phyloP scores from a whole-genome alignment of 345 rosid species.

The Hibiscus tridactylites region DNA sequence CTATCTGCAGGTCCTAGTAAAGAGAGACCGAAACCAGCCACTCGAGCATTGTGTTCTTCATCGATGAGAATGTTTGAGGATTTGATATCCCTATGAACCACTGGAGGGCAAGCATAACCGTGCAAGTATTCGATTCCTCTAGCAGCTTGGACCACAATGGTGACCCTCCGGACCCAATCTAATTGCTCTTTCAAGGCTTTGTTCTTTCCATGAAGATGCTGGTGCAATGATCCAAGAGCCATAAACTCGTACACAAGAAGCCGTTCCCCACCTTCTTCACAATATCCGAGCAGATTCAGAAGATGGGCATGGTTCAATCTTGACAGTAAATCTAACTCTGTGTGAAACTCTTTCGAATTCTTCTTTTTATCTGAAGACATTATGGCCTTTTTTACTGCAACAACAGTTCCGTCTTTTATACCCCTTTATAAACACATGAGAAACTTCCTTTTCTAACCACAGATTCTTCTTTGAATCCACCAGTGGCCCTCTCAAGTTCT shows the following conservation, averaged over 20 bases:
- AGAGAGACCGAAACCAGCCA: conserved; percentile 93
- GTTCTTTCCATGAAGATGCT: conserved; percentile 92
- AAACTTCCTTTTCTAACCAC: conserved; percentile 91
- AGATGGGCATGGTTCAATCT: conserved; percentile 95
- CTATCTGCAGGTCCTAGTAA: conserved; percentile 80
- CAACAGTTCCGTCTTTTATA: conserved; percentile 70
- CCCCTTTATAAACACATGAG: conserved; percentile 90
- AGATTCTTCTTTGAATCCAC: conserved; percentile 87
- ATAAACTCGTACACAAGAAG: conserved; percentile 96
- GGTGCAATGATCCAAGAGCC: conserved; percentile 95
- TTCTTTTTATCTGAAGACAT: conserved; percentile 75
- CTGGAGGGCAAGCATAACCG: conserved; percentile 95
- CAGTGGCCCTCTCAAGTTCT: conserved; percentile 75
- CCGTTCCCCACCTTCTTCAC: conserved; percentile 93
- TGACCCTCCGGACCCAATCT: conserved; percentile 90
- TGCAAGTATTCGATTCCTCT: conserved; percentile 94
- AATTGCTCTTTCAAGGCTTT: conserved; percentile 59
- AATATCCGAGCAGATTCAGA: conserved; percentile 86
- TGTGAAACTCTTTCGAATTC: conserved; percentile 87
- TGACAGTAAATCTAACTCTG: conserved; percentile 82
- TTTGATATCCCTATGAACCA: conserved; percentile 91
- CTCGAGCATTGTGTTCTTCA: conserved; percentile 97
- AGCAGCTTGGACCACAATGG: conserved; percentile 97
- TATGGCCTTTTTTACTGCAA: conserved; percentile 89
- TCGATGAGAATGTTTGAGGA: conserved; percentile 97